Evolutionary conservation across 169 alveolate species (phyloP).

Genomic region (Plasmodium billcollinsi): DNA sequence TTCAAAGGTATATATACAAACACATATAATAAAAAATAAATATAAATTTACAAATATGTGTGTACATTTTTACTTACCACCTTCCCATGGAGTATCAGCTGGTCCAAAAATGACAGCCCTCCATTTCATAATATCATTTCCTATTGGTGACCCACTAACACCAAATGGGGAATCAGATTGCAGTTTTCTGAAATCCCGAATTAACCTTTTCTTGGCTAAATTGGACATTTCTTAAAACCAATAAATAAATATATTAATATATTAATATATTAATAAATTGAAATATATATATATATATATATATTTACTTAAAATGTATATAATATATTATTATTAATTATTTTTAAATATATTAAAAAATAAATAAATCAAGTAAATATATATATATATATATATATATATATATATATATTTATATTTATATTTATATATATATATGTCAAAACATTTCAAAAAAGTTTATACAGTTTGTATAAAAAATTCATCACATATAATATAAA

Average conservation of each 20-base stretch:
- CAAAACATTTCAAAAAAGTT: too few species aligned
- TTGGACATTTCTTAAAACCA: slow-evolving; percentile 62
- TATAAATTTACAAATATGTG: neutral
- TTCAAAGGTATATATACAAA: neutral
- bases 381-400: neutral
- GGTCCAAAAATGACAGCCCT: slow-evolving; percentile 99
- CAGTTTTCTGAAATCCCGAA: slow-evolving; percentile 94
- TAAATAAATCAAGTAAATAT: neutral
- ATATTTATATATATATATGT: neutral
- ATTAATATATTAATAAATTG: too few species aligned
- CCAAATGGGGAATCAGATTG: slow-evolving; percentile 94
- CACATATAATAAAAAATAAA: neutral
- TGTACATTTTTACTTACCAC: slow-evolving; percentile 85
- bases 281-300: neutral
- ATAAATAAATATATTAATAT: neutral
- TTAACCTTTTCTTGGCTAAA: slow-evolving; percentile 89
- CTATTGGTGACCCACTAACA: slow-evolving; percentile 96
- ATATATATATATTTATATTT: neutral
- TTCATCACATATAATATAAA: too few species aligned
- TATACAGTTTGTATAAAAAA: too few species aligned
- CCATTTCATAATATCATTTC: slow-evolving; percentile 96
- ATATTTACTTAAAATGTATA: neutral
- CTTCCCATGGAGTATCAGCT: slow-evolving; percentile 98
- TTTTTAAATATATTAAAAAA: neutral
- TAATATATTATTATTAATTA: neutral